Percentiles rank a stretch among this genome's conserved stretches.
Conservation (phyloP, 495 filamentous ascomycete species). For the Aspergillus hancockii region DNA sequence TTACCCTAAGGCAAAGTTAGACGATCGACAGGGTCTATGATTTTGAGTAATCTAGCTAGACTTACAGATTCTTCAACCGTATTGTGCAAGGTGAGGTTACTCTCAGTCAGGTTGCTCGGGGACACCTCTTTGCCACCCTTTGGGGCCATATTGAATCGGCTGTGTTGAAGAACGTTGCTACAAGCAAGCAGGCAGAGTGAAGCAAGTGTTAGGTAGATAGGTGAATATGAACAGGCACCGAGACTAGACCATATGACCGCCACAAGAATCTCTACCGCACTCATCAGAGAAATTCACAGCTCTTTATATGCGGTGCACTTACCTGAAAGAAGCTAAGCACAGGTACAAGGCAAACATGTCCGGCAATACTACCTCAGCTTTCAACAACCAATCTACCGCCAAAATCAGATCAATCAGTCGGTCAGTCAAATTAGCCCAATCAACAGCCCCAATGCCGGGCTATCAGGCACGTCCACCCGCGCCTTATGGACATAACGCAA, state of each 20-base stretch:
- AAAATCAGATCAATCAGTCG: not conserved
- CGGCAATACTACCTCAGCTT: not conserved
- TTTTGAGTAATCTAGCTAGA: not conserved
- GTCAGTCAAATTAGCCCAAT: not conserved
- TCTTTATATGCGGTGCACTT: not conserved
- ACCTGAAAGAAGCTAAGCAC: not conserved
- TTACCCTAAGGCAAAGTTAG: not conserved
- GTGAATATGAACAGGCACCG: not conserved
- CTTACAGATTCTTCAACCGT: slow-evolving; percentile 9
- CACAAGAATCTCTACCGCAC: not conserved
- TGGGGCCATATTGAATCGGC: not conserved
- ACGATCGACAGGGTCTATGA: not conserved
- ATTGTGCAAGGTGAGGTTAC: slow-evolving; percentile 12
- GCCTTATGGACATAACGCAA: not conserved
- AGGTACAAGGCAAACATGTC: not conserved
- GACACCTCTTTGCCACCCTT: not conserved
- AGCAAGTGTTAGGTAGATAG: not conserved
- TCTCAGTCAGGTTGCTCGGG: slow-evolving; percentile 14
- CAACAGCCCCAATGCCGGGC: not conserved
- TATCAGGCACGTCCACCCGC: not conserved
- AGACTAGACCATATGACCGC: not conserved
- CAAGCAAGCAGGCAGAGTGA: not conserved
- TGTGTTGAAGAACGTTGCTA: not conserved
- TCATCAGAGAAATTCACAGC: not conserved
- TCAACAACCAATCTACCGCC: not conserved